These are phyloP conservation scores for Crithidia sp. DNA, from an alignment of 208 protist species.

Conservation along the genomic window DNA sequence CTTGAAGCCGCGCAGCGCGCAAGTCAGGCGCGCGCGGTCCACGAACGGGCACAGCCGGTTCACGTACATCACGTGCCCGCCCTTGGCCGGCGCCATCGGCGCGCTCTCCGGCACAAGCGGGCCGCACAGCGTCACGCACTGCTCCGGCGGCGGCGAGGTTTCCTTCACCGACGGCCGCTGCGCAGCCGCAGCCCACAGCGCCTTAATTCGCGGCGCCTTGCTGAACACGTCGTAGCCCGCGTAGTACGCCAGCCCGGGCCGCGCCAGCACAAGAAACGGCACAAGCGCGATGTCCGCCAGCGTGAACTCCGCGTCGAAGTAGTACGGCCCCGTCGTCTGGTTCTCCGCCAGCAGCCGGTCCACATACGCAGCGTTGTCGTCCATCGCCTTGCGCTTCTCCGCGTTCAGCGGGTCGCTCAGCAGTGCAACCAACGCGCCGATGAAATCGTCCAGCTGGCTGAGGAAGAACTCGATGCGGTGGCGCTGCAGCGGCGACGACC, in stretches of 20 bases:
- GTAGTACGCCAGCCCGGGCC: constrained; percentile 59
- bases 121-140: constrained; percentile 44
- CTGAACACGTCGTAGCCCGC: constrained; percentile 69
- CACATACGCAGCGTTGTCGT: constrained; percentile 68
- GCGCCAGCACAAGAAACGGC: constrained; percentile 71
- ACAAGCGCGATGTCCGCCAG: constrained; percentile 72
- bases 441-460: constrained; percentile 59
- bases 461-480: constrained; percentile 80
- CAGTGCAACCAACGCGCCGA: constrained; percentile 42
- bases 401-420: constrained; percentile 60
- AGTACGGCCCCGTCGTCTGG: constrained; percentile 65
- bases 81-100: constrained; percentile 36
- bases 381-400: constrained; percentile 54
- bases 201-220: constrained; percentile 65
- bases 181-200: constrained; percentile 47
- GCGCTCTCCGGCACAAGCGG: constrained; percentile 46
- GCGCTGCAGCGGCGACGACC: constrained; percentile 47
- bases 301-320: constrained; percentile 69
- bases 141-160: constrained; percentile 39
- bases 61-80: constrained; percentile 56
- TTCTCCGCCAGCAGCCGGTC: constrained; percentile 62
- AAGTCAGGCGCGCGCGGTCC: constrained; percentile 64
- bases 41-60: constrained; percentile 60
- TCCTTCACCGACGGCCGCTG: constrained; percentile 59
- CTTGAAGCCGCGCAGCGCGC: constrained; percentile 45